phyloP scores from a whole-genome alignment of 768 basidiomycete genomes.

The Clavulina sp. region DNA sequence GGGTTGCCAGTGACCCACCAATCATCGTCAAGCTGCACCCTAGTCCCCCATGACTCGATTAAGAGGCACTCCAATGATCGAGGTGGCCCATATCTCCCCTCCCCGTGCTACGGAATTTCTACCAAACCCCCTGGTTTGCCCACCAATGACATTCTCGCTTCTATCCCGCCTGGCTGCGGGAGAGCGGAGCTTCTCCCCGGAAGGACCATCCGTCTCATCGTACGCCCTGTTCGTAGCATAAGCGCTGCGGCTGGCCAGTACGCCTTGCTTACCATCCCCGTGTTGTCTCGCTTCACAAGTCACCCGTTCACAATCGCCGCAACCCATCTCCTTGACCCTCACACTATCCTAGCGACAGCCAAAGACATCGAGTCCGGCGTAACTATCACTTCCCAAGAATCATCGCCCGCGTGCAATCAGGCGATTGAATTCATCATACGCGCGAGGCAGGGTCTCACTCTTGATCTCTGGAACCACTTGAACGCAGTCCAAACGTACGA shows the following conservation, averaged over 20 bases:
- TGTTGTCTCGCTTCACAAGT: conserved; percentile 38
- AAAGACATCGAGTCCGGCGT: conserved; percentile 24
- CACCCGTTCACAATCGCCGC: conserved; percentile 64
- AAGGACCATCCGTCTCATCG: conserved; percentile 48
- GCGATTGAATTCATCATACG: conserved; percentile 51
- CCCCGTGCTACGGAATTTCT: too few species aligned
- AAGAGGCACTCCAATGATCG: too few species aligned
- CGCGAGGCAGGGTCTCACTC: conserved; percentile 52
- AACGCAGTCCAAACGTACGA: too few species aligned
- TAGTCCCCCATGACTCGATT: too few species aligned
- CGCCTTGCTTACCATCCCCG: conserved; percentile 49
- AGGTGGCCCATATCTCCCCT: too few species aligned
- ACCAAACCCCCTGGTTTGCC: too few species aligned
- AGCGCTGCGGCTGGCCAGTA: conserved; percentile 69
- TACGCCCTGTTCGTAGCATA: conserved; percentile 37
- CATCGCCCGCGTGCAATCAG: conserved; percentile 23
- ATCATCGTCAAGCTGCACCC: too few species aligned
- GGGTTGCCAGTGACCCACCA: too few species aligned
- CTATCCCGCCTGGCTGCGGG: conserved; percentile 50
- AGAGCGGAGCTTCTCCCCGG: conserved; percentile 55
- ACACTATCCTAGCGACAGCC: too few species aligned
- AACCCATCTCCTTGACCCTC: too few species aligned
- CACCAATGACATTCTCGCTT: too few species aligned
- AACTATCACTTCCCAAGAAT: background rate
- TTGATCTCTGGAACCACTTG: conserved; percentile 44